phyloP scores from a whole-genome alignment of 176 grass and related monocot species.

The Triticum urartu region DNA sequence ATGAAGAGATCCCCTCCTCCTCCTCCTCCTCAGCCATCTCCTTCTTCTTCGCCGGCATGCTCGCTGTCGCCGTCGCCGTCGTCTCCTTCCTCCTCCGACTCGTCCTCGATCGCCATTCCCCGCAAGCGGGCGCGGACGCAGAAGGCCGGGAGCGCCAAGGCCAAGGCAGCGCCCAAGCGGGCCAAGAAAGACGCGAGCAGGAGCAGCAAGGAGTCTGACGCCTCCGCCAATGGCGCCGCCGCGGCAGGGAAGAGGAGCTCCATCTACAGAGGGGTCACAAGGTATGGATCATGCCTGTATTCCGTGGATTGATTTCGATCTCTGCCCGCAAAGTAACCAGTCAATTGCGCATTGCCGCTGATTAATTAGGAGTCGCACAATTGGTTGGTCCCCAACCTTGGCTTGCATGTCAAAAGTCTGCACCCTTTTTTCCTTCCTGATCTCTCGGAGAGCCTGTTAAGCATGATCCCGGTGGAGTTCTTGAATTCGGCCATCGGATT shows the following conservation, averaged over 20 bases:
- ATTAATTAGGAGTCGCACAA: not conserved
- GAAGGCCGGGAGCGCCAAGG: constrained; percentile 12
- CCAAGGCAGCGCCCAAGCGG: constrained; percentile 49
- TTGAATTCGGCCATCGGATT: not conserved
- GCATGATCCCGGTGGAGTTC: not conserved
- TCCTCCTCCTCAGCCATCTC: constrained; percentile 8
- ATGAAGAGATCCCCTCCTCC: constrained; percentile 43
- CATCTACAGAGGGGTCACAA: constrained; percentile 84
- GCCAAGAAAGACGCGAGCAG: constrained; percentile 34
- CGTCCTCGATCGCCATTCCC: constrained; percentile 18
- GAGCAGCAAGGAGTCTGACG: constrained; percentile 9
- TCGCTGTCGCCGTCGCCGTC: constrained; percentile 1
- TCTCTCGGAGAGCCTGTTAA: not conserved
- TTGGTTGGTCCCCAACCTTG: not conserved
- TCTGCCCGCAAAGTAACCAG: not conserved
- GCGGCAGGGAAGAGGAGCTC: constrained; percentile 76
- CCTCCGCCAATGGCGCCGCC: constrained; percentile 28
- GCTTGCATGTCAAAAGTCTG: constrained; percentile 3
- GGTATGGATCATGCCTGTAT: constrained; percentile 40
- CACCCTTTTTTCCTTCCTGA: not conserved
- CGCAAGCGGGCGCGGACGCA: not conserved
- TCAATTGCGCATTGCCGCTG: constrained; percentile 14
- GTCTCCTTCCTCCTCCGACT: constrained; percentile 43
- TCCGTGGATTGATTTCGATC: not conserved
- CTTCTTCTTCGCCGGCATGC: constrained; percentile 17